Base-by-base conservation (phyloP, 2,329 filamentous ascomycete species). In the Sclerotinia subarctica region DNA sequence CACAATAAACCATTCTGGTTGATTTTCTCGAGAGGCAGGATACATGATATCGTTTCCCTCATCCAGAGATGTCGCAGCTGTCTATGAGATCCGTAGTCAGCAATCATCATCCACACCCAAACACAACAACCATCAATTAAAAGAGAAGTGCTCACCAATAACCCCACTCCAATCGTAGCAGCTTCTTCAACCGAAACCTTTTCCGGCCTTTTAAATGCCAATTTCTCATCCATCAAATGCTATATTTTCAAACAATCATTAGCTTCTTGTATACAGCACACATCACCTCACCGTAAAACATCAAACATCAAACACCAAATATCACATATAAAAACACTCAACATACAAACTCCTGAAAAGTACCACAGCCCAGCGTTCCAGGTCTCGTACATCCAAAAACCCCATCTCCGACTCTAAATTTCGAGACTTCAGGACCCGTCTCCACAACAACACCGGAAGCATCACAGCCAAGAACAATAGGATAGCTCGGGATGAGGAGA, bases 381-480 rank as follows among this genome's bases (percentile, higher is more conserved):
- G 80, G 64, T 15, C 74, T 75, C 1, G 77, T 77, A 68, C 77
- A 79, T 2, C 78, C 78, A 68, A 76, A 81, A 49, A 79, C 72
- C 24, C 71, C 73, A 71, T 81, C 79, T 1, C 79, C 79, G 5
- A 66, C 64, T 29, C 75, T 74, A 60, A 81, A 73, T 64, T 73
- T 78, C 7, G 64, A 70, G 51, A 77, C 77, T 21, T 72, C 73
- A 1, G 72, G 64, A 0, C 78, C 78, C 24, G 74, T 68, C 19
- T 77, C 76, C 26, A 77, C 64, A 3, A 80, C 78, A 6, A 76
- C 62, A 8, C 78, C 79, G 2, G 74, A 75, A 13, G 74, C 78
- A 57, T 81, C 79, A 56, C 78, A 80, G 19, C 79, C 79, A 0
- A 80, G 70, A 19, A 81, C 74, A 2, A 78, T 78, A 0, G 79